phyloP scores from a whole-genome alignment of 352 stramenopile genomes.

The Phytophthora idaei region DNA sequence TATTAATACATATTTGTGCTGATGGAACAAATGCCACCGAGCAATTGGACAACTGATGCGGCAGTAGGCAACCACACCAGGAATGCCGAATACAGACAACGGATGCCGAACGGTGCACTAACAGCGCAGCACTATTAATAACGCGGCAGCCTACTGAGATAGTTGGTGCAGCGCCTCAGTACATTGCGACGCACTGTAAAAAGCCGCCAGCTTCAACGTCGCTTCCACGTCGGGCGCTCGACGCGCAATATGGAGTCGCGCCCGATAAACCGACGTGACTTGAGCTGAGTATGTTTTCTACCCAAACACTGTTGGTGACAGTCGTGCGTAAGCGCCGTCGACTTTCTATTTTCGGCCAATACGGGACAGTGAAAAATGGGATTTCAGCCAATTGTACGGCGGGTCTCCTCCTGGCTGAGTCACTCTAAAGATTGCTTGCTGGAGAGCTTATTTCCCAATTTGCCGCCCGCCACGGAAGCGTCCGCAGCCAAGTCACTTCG shows the following conservation, averaged over 20 bases:
- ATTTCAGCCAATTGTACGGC: conserved; percentile 28
- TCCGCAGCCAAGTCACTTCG: not conserved
- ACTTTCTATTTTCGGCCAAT: conserved; percentile 35
- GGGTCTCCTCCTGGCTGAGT: conserved; percentile 20
- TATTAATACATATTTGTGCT: too few species aligned
- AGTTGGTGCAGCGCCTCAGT: too few species aligned
- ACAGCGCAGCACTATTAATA: too few species aligned
- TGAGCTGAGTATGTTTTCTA: conserved; percentile 29
- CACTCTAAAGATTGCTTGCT: conserved; percentile 22
- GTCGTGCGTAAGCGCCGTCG: conserved; percentile 47
- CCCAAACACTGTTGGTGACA: conserved; percentile 55
- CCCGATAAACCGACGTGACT: conserved; percentile 20
- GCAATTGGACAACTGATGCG: too few species aligned
- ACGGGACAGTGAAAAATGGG: not conserved
- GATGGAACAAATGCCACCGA: too few species aligned
- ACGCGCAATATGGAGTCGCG: conserved; percentile 26
- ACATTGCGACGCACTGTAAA: not conserved
- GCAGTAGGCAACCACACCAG: too few species aligned
- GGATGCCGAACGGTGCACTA: too few species aligned
- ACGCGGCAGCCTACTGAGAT: too few species aligned
- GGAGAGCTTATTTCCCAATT: conserved; percentile 52
- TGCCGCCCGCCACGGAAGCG: conserved; percentile 37
- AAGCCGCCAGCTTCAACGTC: conserved; percentile 21
- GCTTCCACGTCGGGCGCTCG: conserved; percentile 29
- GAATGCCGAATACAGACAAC: too few species aligned